Base-by-base conservation (phyloP, 2,329 filamentous ascomycete genomes). In the Orbilia ellipsospora region DNA sequence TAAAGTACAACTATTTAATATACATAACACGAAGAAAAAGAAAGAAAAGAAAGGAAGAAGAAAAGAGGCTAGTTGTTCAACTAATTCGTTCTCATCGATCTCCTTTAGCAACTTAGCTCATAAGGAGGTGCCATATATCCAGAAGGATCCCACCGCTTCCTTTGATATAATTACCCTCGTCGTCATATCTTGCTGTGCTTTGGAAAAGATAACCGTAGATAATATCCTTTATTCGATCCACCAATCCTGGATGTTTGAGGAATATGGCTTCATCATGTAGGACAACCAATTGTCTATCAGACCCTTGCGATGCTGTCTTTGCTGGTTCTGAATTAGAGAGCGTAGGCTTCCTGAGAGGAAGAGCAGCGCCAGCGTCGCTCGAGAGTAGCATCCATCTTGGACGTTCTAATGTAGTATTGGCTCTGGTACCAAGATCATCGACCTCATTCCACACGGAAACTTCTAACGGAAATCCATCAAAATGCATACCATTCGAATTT, bases 181-280 rank as follows among this genome's bases (percentile, higher is more conserved):
- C 63, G 20, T 74, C 70, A n/a, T 74, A 74, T 48, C 31, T 62
- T 18, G 70, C 70, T 2, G 70, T 74, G 63, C 70, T 74, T 56
- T 64, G 63, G 50, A 74, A 74, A 15, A 74, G 50, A 31, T 74
- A 74, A 12, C 70, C 70, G 20, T 74, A 74, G 20, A 74, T 52
- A 26, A 67, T 15, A 20, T 74, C 70, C 15, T 68, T 67, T 6
- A 74, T 31, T 20, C 63, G 48, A 23, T 74, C 70, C 56, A 74
- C 31, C 16, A 74, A 16, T 4, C 70, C 57, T 1, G 70, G 70
- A 18, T 74, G 70, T 45, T 74, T 74, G 8, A 74, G 63, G 48
- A 74, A 74, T 40, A 74, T 74, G 28, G 62, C 70, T 26, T 74
- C 70, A 45, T 74, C 70, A 26, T 74, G 62, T 26, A 74, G 70